A percentile compares a stretch with the other conserved stretches of the same genome.
Conservation (phyloP, 1,139 yeast genomes). For the Lodderomyces margitis region DNA sequence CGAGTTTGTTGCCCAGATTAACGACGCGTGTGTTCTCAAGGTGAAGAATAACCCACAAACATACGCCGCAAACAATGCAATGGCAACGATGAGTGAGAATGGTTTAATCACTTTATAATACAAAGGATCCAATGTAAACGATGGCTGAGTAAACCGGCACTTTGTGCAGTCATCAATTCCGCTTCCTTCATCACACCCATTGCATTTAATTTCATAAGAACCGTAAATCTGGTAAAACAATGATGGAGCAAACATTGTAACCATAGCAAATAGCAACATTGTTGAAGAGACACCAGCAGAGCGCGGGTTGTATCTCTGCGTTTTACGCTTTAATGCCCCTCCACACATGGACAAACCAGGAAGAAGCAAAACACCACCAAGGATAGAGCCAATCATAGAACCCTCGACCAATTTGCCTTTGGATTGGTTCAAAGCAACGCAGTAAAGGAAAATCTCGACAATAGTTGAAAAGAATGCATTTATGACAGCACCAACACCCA, state of each 20-base stretch:
- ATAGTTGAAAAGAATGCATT: conserved; percentile 96
- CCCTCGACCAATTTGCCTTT: conserved; percentile 95
- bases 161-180: conserved; percentile 50
- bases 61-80: conserved; percentile 78
- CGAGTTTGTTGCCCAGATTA: conserved; percentile 78
- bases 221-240: conserved; percentile 89
- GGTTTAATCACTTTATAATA: conserved; percentile 73
- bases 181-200: conserved; percentile 32
- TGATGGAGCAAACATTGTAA: conserved; percentile 93
- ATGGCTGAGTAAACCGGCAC: conserved; percentile 81
- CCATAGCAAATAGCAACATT: conserved; percentile 86
- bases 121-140: conserved; percentile 61
- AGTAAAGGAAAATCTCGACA: conserved; percentile 87
- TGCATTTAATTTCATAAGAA: conserved; percentile 75
- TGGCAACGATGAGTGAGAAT: conserved; percentile 76
- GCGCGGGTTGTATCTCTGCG: conserved; percentile 92
- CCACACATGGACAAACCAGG: conserved; percentile 98
- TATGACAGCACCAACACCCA: conserved; percentile 99
- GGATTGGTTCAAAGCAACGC: conserved; percentile 83
- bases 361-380: conserved; percentile 86
- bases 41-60: conserved; percentile 92
- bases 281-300: conserved; percentile 98
- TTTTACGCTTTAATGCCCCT: conserved; percentile 86
- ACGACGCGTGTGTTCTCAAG: conserved; percentile 90
- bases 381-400: conserved; percentile 90